Evolutionary conservation across 495 filamentous ascomycete genomes (phyloP), one percentile per base, ranked within the genome.

Genomic region (Trichoderma parareesei): DNA sequence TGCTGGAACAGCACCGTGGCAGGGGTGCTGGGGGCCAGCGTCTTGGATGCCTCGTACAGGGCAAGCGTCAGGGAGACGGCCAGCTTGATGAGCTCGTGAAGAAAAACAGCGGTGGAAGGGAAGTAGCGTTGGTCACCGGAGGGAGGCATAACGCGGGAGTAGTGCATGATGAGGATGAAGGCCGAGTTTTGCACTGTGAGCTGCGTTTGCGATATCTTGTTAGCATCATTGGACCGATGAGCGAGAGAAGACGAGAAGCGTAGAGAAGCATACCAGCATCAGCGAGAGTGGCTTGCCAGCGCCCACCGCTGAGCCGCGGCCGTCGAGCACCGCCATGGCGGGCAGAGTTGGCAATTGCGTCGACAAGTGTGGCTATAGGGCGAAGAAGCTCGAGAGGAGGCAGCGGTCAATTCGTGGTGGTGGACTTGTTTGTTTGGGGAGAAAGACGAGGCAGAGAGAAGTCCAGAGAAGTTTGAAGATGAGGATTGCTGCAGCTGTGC

Each of bases 11-110:
- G 82, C 33, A 89, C 86, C 3, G 90, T 89, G 37, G 88, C 87
- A 9, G 93, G 88, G 60, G 90, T 88, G 6, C 88, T 86, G 5
- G 90, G 85, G 11, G 90, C 85, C 18, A 89, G 80, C 41, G 84
- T 86, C 70, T 84, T 82, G 38, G 90, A 91, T 61, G 90, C 89
- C 70, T 97, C 92, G 79, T 92, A 91, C 63, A 96, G 81, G 4
- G 92, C 88, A 71, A 97, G 88, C 55, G 88, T 93, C 27, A 96
- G 76, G 69, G 88, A 92, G 66, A 97, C 85, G 16, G 87, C 83
- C 40, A 98, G 82, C 76, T 98, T 98, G 67, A 96, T 82, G 61
- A 97, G 84, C 76, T 98, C 94, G 71, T 92, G 96, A 49, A 97
- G 78, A 71, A 98, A 90, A 20, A 98, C 93, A 14, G 94, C 93